phyloP scores from a whole-genome alignment of 2,329 filamentous ascomycete species.

The Volutella citrinella region DNA sequence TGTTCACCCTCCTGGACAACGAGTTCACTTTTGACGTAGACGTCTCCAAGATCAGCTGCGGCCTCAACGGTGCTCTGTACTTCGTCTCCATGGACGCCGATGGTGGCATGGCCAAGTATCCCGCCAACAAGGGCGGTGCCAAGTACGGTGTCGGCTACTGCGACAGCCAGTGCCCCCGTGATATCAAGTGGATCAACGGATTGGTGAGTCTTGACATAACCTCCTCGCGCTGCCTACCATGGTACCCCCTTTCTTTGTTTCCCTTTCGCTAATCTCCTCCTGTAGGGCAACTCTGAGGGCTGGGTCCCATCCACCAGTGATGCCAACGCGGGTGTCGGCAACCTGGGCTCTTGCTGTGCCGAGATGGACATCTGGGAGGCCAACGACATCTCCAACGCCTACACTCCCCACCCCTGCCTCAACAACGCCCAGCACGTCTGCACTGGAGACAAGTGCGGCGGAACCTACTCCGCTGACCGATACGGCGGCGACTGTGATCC shows the following conservation, averaged over 20 bases:
- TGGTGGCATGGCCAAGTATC: conserved; percentile 50
- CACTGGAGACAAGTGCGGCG: conserved; percentile 49
- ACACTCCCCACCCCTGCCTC: conserved; percentile 64
- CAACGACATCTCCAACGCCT: conserved; percentile 61
- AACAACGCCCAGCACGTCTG: conserved; percentile 49
- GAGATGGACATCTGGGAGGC: conserved; percentile 66
- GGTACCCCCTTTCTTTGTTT: too few species aligned
- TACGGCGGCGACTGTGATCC: conserved; percentile 64
- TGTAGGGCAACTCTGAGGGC: conserved; percentile 49
- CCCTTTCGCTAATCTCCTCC: background rate
- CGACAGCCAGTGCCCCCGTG: conserved; percentile 51
- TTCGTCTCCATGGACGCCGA: conserved; percentile 60
- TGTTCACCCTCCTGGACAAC: conserved; percentile 62
- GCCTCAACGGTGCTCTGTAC: conserved; percentile 70
- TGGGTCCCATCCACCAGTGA: conserved; percentile 52
- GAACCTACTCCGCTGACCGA: conserved; percentile 49
- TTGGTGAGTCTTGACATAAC: too few species aligned
- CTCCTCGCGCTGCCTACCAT: too few species aligned
- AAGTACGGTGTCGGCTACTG: conserved; percentile 59
- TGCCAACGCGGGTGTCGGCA: conserved; percentile 50
- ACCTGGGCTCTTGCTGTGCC: conserved; percentile 55
- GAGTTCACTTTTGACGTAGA: conserved; percentile 74
- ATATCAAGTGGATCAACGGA: conserved; percentile 58
- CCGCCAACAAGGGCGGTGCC: conserved; percentile 50
- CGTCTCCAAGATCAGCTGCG: conserved; percentile 64